Percentiles rank a stretch among this genome's conserved stretches.
phyloP scores from a whole-genome alignment of 1,139 yeast species.

The Candida albicans region DNA sequence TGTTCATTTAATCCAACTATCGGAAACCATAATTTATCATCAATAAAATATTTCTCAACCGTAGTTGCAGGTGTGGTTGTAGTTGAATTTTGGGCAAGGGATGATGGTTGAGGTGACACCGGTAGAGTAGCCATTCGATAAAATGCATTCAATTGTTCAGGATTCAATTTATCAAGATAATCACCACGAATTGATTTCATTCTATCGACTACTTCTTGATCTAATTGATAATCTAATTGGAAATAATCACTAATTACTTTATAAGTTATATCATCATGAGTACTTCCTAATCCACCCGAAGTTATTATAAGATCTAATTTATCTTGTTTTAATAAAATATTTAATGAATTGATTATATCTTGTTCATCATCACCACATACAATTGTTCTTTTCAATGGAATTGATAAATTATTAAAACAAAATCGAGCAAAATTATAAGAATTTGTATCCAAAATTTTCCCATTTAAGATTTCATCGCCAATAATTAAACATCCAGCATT shows the following conservation, averaged over 20 bases:
- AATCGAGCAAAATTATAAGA: conserved; percentile 67
- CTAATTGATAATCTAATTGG: conserved; percentile 49
- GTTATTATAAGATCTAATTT: conserved; percentile 72
- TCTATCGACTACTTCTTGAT: conserved; percentile 56
- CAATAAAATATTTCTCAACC: conserved; percentile 54
- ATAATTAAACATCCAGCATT: conserved; percentile 58
- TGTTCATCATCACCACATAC: conserved; percentile 76
- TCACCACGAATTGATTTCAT: conserved; percentile 55
- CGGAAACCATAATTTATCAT: conserved; percentile 77
- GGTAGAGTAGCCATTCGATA: conserved; percentile 83
- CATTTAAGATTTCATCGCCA: conserved; percentile 86
- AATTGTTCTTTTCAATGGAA: conserved; percentile 62
- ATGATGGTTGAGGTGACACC: background rate
- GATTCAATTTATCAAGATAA: conserved; percentile 36
- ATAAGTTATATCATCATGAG: conserved; percentile 88
- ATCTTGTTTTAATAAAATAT: conserved; percentile 37
- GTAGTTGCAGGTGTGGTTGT: conserved; percentile 14
- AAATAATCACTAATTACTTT: conserved; percentile 67
- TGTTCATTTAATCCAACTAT: conserved; percentile 62
- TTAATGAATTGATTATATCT: conserved; percentile 60
- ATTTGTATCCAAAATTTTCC: conserved; percentile 82
- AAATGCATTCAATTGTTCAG: conserved; percentile 56
- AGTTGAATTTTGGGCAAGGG: too few species aligned
- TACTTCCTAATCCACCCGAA: conserved; percentile 86
- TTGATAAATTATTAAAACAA: conserved; percentile 52